These are phyloP conservation scores for Alloteropsis semialata DNA, from an alignment of 176 grass and related monocot genomes.

Conservation along the genomic window DNA sequence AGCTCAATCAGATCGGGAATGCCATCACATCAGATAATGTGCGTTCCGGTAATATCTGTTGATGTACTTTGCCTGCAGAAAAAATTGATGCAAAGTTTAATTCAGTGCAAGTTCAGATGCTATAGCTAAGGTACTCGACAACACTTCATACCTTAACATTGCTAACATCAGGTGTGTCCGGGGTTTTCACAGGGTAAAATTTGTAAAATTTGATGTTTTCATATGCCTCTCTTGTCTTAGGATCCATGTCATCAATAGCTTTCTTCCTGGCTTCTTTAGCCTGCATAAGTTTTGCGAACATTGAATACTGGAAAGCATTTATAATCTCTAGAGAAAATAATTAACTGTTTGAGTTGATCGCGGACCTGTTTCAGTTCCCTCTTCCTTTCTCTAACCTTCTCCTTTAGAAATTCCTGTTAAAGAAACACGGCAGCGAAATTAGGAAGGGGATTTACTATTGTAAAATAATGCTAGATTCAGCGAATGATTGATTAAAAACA, in stretches of 20 bases:
- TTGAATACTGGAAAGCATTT: not conserved
- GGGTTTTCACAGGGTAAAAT: conserved; percentile 73
- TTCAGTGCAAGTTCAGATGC: not conserved
- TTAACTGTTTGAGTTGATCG: not conserved
- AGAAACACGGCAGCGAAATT: conserved; percentile 7
- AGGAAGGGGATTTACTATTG: not conserved
- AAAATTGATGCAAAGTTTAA: not conserved
- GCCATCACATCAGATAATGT: conserved; percentile 51
- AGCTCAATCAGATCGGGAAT: conserved; percentile 1
- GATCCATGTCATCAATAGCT: conserved; percentile 82
- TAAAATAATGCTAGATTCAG: not conserved
- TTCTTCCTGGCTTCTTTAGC: conserved; percentile 81
- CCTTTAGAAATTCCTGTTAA: conserved; percentile 74
- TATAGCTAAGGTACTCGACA: not conserved
- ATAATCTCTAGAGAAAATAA: not conserved
- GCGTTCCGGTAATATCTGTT: conserved; percentile 76
- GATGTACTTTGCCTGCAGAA: conserved; percentile 57
- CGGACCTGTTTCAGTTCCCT: conserved; percentile 63
- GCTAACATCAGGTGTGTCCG: conserved; percentile 69
- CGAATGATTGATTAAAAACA: not conserved
- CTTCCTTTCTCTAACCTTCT: conserved; percentile 77
- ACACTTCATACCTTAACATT: conserved; percentile 58
- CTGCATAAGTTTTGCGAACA: conserved; percentile 36
- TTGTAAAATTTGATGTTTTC: conserved; percentile 86
- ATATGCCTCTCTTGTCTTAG: conserved; percentile 59